Evolutionary conservation across 139 green algal species (phyloP), one percentile per base, ranked within the genome.

Genomic region (Axilococcus clingmanii): DNA sequence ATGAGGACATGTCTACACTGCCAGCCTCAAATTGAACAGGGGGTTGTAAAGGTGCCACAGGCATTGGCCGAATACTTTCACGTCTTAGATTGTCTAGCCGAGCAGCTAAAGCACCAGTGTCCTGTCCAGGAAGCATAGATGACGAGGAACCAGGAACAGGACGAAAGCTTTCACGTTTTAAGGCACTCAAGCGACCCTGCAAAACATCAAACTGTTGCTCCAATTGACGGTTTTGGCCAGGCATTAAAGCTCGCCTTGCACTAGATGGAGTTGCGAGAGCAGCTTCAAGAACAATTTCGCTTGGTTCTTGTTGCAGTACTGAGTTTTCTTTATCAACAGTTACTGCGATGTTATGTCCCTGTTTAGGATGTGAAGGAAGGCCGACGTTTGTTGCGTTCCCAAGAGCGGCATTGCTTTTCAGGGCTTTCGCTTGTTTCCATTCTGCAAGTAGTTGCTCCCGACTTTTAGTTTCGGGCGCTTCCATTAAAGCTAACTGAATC

Each of bases 201-300:
- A 76, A 47, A 20, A 25, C 17, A 14, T 60, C 58, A 40, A 67
- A 64, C 57, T 75, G 45, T 9, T 66, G 54, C 35, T 75, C 51
- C 67, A 76, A 68, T 2, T 63, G 34, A 15, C 49, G 11, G 23
- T 19, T 3, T 5, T 47, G 2, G 16, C 19, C 24, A 24, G 52
- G 3, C 9, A 47, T 54, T 17, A 37, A 32, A 36, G 36, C 32
- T 34, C 33, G 42, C 48, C 25, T 55, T 15, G 52, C 47, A 37
- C 33, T 45, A 8, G 36, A 17, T 29, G 15, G 35, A n/a, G 48
- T 4, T 16, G 48, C 48, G 7, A 22, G 12, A 22, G 6, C 22
- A 15, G 5, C 11, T 25, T 57, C 48, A 24, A 28, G 14, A 22
- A 28, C 48, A 22, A 12, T 22, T 16, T 48, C 25, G 11, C 9